Evolutionary conservation across 768 basidiomycete genomes (phyloP).

Genomic region (Phylloporus rhodoxanthus): DNA sequence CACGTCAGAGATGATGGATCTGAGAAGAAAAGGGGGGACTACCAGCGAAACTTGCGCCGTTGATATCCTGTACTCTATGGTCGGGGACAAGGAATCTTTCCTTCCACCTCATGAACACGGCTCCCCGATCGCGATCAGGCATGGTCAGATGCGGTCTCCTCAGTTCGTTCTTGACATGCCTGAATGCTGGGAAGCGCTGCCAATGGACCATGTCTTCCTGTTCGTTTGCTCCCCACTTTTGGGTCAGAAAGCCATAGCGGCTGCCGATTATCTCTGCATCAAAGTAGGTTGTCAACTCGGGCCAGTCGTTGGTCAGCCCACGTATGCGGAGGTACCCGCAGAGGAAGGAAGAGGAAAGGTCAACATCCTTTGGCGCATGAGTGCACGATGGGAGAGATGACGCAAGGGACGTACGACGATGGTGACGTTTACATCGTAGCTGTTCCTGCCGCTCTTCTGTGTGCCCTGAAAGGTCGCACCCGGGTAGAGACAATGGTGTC

Average conservation of each 20-base stretch:
- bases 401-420: conserved; percentile 64
- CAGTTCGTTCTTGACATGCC: conserved; percentile 73
- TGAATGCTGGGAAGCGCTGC: conserved; percentile 88
- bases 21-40: conserved; percentile 24
- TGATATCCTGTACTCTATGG: conserved; percentile 89
- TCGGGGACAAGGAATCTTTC: conserved; percentile 95
- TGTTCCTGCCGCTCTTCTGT: conserved; percentile 89
- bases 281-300: conserved; percentile 93
- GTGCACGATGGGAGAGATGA: neutral
- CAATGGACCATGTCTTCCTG: conserved; percentile 92
- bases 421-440: conserved; percentile 90
- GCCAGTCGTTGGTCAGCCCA: conserved; percentile 90
- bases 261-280: conserved; percentile 93
- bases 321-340: conserved; percentile 92
- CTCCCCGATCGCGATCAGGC: conserved; percentile 67
- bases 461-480: conserved; percentile 87
- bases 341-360: conserved; percentile 77
- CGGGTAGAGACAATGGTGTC: conserved; percentile 77
- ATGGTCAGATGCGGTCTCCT: conserved; percentile 75
- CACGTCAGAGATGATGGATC: conserved; percentile 6
- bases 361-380: conserved; percentile 62
- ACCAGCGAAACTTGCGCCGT: conserved; percentile 94
- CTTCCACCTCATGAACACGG: conserved; percentile 96
- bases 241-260: conserved; percentile 85
- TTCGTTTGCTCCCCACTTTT: conserved; percentile 86